phyloP scores from a whole-genome alignment of 345 rosid genomes.

The Salix arbutifolia region DNA sequence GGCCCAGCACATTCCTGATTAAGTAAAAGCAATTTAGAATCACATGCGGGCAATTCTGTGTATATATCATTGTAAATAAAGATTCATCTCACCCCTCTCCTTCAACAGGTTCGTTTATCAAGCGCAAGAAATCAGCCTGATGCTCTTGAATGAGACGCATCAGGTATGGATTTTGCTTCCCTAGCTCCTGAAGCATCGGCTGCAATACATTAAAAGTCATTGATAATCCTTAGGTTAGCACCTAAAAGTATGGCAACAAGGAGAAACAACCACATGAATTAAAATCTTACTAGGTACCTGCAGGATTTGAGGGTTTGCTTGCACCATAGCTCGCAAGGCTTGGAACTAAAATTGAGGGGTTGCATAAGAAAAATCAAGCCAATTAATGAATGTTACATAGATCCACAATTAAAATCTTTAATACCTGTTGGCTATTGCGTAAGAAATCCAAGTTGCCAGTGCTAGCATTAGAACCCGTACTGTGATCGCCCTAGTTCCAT shows the following conservation, averaged over 20 bases:
- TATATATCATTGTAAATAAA: neutral
- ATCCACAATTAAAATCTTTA: neutral
- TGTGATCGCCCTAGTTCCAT: conserved; percentile 19
- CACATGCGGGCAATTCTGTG: neutral
- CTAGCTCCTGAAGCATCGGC: conserved; percentile 96
- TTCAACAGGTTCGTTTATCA: conserved; percentile 82
- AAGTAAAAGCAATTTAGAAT: conserved; percentile 9
- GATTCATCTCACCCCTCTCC: conserved; percentile 62
- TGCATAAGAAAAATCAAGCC: neutral
- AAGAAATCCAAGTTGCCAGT: conserved; percentile 26
- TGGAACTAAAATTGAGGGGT: conserved; percentile 26
- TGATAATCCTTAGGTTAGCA: neutral
- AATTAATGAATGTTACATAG: neutral
- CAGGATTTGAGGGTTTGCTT: conserved; percentile 42
- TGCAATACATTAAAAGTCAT: conserved; percentile 16
- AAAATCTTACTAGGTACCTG: conserved; percentile 20
- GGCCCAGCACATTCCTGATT: conserved; percentile 51
- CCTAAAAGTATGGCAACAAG: neutral
- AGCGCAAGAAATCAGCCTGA: conserved; percentile 76
- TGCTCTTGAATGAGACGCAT: conserved; percentile 84
- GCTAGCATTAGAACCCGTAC: conserved; percentile 13
- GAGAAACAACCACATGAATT: neutral
- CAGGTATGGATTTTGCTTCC: conserved; percentile 83
- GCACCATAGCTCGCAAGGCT: conserved; percentile 44
- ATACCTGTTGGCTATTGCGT: conserved; percentile 31